phyloP scores from a whole-genome alignment of 2,329 filamentous ascomycete genomes.

The Fusarium concolor region DNA sequence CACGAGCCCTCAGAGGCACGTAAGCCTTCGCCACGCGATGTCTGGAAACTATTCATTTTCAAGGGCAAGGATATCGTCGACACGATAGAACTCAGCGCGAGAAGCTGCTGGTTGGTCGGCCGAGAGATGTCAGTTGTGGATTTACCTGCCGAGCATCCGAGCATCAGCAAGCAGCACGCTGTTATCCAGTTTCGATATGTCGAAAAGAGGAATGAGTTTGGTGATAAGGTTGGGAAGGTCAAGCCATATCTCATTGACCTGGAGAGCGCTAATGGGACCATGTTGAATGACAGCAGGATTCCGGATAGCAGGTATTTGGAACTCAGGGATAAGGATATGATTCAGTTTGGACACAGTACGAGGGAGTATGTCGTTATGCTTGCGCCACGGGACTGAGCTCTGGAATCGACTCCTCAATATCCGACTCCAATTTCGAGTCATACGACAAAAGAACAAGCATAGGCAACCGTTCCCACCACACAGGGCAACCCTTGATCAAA shows the following conservation, averaged over 20 bases:
- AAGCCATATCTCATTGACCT: constrained; percentile 93
- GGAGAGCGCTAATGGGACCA: constrained; percentile 92
- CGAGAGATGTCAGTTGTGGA: constrained; percentile 85
- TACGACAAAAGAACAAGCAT: background rate
- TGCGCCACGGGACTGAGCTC: constrained; percentile 58
- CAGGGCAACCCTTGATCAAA: background rate
- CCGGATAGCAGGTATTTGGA: constrained; percentile 86
- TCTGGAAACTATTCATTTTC: constrained; percentile 94
- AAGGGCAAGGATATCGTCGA: constrained; percentile 84
- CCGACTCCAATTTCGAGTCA: background rate
- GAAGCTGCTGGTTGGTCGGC: constrained; percentile 92
- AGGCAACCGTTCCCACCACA: too few relatives aligned
- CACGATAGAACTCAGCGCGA: constrained; percentile 78
- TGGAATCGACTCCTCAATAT: background rate
- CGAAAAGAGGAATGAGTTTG: constrained; percentile 86
- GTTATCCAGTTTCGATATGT: constrained; percentile 92
- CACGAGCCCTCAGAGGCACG: constrained; percentile 94
- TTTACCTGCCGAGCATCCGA: constrained; percentile 86
- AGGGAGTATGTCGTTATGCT: constrained; percentile 98
- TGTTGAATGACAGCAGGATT: constrained; percentile 79
- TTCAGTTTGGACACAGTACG: constrained; percentile 88
- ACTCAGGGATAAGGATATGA: constrained; percentile 86
- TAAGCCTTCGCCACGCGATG: constrained; percentile 80
- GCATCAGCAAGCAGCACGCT: constrained; percentile 94
- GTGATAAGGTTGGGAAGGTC: constrained; percentile 82